These are phyloP conservation scores for Chondrostereum purpureum DNA, from an alignment of 1,284 basidiomycete genomes.

Conservation along the genomic window DNA sequence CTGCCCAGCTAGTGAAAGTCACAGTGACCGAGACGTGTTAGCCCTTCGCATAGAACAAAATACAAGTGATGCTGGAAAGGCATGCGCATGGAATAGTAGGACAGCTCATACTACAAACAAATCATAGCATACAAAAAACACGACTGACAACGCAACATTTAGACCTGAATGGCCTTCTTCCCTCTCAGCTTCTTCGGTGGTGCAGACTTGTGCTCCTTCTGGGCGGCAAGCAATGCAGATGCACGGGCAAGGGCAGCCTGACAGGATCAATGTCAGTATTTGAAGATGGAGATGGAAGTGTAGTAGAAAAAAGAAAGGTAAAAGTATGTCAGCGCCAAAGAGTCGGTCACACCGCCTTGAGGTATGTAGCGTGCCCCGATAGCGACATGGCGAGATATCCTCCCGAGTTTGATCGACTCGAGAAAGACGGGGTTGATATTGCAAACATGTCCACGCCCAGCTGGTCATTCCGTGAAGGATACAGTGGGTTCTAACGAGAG, in stretches of 20 bases:
- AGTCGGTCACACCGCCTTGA: slow-evolving; percentile 58
- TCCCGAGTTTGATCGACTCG: slow-evolving; percentile 58
- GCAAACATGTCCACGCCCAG: slow-evolving; percentile 85
- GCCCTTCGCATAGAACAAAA: too few species aligned
- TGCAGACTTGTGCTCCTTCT: slow-evolving; percentile 67
- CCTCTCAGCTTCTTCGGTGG: slow-evolving; percentile 73
- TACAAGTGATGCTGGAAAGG: too few species aligned
- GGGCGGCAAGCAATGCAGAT: slow-evolving; percentile 65
- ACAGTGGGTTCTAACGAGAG: slow-evolving; percentile 76
- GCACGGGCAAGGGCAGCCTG: slow-evolving; percentile 80
- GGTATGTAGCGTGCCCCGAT: slow-evolving; percentile 61
- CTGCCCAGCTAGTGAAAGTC: too few species aligned
- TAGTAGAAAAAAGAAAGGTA: slow-evolving; percentile 14
- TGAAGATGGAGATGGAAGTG: slow-evolving; percentile 14
- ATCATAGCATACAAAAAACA: too few species aligned
- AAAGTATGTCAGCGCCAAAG: slow-evolving; percentile 57
- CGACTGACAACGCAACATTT: too few species aligned
- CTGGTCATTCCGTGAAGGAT: slow-evolving; percentile 59
- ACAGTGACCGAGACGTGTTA: too few species aligned
- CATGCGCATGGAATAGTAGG: too few species aligned
- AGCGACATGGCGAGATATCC: slow-evolving; percentile 62
- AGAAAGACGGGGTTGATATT: slow-evolving; percentile 46
- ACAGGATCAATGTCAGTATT: slow-evolving; percentile 23
- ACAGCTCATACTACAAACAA: too few species aligned
- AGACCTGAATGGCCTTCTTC: slow-evolving; percentile 53